These are phyloP conservation scores for Sporobolomyces phaffii DNA, from an alignment of 768 basidiomycete species.

Conservation along the genomic window DNA sequence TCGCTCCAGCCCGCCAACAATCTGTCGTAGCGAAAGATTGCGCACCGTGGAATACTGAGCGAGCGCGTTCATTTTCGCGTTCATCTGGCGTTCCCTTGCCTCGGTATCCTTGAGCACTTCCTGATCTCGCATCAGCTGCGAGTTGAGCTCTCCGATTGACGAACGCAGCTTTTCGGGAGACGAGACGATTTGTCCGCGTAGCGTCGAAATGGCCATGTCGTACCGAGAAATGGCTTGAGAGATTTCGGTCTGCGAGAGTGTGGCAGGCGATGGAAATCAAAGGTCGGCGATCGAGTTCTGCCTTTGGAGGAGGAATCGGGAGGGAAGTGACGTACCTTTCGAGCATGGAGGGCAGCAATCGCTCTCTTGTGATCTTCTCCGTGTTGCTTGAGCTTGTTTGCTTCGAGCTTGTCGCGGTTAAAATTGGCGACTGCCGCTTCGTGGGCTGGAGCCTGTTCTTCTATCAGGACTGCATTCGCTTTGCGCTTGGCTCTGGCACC, in stretches of 20 bases:
- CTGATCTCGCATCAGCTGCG: conserved; percentile 9
- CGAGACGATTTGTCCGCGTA: conserved; percentile 20
- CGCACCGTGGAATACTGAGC: conserved; percentile 25
- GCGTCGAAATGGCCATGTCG: conserved; percentile 20
- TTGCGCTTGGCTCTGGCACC: not conserved
- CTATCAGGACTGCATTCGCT: conserved; percentile 8
- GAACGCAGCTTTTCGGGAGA: conserved; percentile 22
- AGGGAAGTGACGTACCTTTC: conserved; percentile 13
- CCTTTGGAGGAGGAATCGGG: too few relatives aligned
- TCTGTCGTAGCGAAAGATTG: not conserved
- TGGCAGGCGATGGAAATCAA: too few relatives aligned
- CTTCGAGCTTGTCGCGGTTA: conserved; percentile 3
- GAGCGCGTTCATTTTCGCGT: conserved; percentile 24
- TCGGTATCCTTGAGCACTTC: conserved; percentile 24
- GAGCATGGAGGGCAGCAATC: not conserved
- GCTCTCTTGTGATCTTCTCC: conserved; percentile 9
- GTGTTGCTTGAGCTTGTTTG: not conserved
- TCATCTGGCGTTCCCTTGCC: conserved; percentile 24
- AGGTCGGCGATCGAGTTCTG: too few relatives aligned
- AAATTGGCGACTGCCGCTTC: not conserved
- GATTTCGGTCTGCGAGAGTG: conserved; percentile 8
- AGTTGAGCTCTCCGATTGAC: conserved; percentile 24
- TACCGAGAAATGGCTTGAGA: conserved; percentile 16
- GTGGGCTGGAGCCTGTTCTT: not conserved
- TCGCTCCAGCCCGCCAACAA: too few relatives aligned